Percentiles rank a stretch among this genome's conserved stretches.
Conservation (phyloP, 176 grass and related monocot species). For the Carex myosuroides region DNA sequence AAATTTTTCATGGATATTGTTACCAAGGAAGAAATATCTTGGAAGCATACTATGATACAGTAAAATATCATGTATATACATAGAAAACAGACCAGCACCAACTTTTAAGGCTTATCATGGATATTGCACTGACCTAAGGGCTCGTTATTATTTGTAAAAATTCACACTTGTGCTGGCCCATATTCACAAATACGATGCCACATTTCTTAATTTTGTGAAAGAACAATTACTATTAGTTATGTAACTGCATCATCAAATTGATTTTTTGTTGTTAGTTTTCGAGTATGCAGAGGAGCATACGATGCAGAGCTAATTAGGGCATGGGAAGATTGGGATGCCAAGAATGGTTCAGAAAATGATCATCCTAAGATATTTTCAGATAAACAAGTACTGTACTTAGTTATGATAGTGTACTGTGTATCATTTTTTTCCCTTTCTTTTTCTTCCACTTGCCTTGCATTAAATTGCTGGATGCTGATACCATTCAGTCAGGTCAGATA, state of each 20-base stretch:
- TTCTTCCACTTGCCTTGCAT: slow-evolving; percentile 1
- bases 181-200: not conserved
- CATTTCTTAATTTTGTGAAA: not conserved
- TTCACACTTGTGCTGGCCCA: not conserved
- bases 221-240: not conserved
- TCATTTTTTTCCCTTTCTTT: not conserved
- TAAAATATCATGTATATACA: not conserved
- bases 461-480: not conserved
- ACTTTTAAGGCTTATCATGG: not conserved
- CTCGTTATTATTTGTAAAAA: not conserved
- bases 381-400: slow-evolving; percentile 30
- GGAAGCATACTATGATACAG: not conserved
- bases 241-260: not conserved
- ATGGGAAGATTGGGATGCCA: slow-evolving; percentile 83
- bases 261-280: slow-evolving; percentile 46
- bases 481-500: not conserved
- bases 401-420: not conserved
- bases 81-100: not conserved
- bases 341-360: slow-evolving; percentile 77
- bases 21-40: not conserved
- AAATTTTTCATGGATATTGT: not conserved
- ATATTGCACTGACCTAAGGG: not conserved
- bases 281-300: slow-evolving; percentile 69
- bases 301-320: slow-evolving; percentile 55
- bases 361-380: slow-evolving; percentile 71